These are phyloP conservation scores for Diutina sp. DNA, from an alignment of 1,139 yeast genomes.

Conservation along the genomic window DNA sequence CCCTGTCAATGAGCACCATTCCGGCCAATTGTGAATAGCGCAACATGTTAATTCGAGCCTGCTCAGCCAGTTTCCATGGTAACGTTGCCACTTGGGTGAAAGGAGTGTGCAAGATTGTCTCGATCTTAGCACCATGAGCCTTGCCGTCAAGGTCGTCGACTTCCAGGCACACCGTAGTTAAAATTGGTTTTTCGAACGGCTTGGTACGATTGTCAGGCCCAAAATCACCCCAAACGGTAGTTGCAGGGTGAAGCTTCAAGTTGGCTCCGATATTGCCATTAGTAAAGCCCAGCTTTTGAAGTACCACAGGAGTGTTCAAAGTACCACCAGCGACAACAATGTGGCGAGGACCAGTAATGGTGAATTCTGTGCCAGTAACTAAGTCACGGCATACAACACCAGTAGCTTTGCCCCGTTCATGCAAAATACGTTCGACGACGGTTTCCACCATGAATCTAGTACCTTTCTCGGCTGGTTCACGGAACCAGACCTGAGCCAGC, in stretches of 20 bases:
- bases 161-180: slow-evolving; percentile 39
- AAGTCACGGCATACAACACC: slow-evolving; percentile 28
- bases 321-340: slow-evolving; percentile 39
- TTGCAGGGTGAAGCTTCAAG: slow-evolving; percentile 42
- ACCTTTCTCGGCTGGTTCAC: slow-evolving; percentile 37
- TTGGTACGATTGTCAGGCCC: slow-evolving; percentile 28
- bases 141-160: slow-evolving; percentile 41
- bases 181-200: slow-evolving; percentile 30
- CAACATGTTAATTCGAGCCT: slow-evolving; percentile 20
- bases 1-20: slow-evolving; percentile 37
- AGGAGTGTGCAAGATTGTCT: slow-evolving; percentile 38
- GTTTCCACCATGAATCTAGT: slow-evolving; percentile 37
- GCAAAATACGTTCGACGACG: slow-evolving; percentile 25
- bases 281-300: slow-evolving; percentile 39
- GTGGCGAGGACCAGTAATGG: slow-evolving; percentile 33
- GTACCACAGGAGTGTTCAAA: slow-evolving; percentile 37
- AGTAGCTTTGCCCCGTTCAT: slow-evolving; percentile 28
- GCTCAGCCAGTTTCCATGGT: slow-evolving; percentile 33
- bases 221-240: slow-evolving; percentile 12
- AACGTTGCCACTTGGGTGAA: slow-evolving; percentile 21
- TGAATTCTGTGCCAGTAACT: slow-evolving; percentile 17
- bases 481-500: slow-evolving; percentile 38
- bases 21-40: slow-evolving; percentile 29
- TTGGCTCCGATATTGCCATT: slow-evolving; percentile 42
- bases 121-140: slow-evolving; percentile 46